These are phyloP conservation scores for Tardiomyces digboiensis DNA, from an alignment of 1,139 yeast genomes.

Conservation along the genomic window DNA sequence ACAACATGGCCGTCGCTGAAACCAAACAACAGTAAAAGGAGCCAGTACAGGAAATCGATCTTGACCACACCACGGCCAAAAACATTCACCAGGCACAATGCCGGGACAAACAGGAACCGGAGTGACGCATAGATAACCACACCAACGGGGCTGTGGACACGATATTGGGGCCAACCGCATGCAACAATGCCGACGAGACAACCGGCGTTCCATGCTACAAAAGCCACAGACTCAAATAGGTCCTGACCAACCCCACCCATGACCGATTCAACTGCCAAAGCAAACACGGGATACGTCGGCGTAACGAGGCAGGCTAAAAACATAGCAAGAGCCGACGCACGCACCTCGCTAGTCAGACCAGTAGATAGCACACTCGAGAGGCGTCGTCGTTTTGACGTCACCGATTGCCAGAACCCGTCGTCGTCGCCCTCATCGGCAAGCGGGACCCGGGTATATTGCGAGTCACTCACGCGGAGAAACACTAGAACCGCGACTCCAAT, in stretches of 20 bases:
- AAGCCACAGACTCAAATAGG: constrained; percentile 53
- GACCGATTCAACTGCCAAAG: constrained; percentile 55
- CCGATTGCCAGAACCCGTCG: too few relatives aligned
- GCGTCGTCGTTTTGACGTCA: too few relatives aligned
- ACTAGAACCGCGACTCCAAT: neutral
- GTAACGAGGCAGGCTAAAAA: constrained; percentile 71
- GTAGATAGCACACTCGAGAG: too few relatives aligned
- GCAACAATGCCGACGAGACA: constrained; percentile 70
- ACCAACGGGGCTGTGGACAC: constrained; percentile 13
- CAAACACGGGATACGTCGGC: constrained; percentile 82
- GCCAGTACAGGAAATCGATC: constrained; percentile 59
- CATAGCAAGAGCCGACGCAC: constrained; percentile 56
- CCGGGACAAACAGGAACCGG: constrained; percentile 49
- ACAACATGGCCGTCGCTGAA: constrained; percentile 79
- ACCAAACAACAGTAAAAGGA: constrained; percentile 71
- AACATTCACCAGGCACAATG: constrained; percentile 29
- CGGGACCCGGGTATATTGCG: neutral
- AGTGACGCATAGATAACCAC: constrained; percentile 41
- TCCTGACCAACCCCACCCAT: constrained; percentile 34
- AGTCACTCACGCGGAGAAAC: neutral
- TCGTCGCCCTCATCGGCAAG: too few relatives aligned
- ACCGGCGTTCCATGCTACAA: constrained; percentile 82
- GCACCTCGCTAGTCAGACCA: constrained; percentile 48
- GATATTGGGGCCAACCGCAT: constrained; percentile 42
- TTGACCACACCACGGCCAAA: constrained; percentile 27